phyloP scores from a whole-genome alignment of 331 rosid species.

The Rhamnella rubrinervis region DNA sequence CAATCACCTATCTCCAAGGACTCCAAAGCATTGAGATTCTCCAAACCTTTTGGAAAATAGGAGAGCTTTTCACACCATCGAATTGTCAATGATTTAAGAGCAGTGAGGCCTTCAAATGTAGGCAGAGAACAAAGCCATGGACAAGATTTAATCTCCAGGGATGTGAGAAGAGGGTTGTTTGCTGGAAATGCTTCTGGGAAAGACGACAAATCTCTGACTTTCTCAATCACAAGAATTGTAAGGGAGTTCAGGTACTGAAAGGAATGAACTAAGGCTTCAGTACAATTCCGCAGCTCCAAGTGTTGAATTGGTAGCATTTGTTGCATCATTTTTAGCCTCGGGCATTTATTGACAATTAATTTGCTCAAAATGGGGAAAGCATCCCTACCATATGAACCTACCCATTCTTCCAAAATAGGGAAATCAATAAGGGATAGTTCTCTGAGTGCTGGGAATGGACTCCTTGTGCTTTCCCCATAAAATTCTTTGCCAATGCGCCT shows the following conservation, averaged over 20 bases:
- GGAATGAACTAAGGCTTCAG: background rate
- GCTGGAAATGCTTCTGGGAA: background rate
- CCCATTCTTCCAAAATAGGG: conserved; percentile 20
- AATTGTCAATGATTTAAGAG: conserved; percentile 18
- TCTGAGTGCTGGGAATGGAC: conserved; percentile 14
- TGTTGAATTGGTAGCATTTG: background rate
- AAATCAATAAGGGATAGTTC: conserved; percentile 16
- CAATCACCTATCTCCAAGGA: conserved; percentile 33
- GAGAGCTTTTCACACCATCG: conserved; percentile 5
- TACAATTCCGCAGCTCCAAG: background rate
- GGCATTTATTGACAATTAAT: conserved; percentile 7
- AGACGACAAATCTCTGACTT: background rate
- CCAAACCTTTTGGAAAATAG: conserved; percentile 12
- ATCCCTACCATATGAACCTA: background rate
- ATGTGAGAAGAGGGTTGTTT: conserved; percentile 3
- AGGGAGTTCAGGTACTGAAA: background rate
- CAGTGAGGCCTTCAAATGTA: background rate
- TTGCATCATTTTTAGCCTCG: background rate
- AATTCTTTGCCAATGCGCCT: background rate
- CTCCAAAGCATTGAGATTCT: conserved; percentile 21
- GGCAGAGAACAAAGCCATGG: background rate
- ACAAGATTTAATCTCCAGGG: conserved; percentile 8
- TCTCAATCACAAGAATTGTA: background rate
- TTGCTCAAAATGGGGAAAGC: conserved; percentile 8
- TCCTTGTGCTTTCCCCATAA: background rate